Conservation (phyloP, 495 filamentous ascomycete species). For the Penicillium angulare region DNA sequence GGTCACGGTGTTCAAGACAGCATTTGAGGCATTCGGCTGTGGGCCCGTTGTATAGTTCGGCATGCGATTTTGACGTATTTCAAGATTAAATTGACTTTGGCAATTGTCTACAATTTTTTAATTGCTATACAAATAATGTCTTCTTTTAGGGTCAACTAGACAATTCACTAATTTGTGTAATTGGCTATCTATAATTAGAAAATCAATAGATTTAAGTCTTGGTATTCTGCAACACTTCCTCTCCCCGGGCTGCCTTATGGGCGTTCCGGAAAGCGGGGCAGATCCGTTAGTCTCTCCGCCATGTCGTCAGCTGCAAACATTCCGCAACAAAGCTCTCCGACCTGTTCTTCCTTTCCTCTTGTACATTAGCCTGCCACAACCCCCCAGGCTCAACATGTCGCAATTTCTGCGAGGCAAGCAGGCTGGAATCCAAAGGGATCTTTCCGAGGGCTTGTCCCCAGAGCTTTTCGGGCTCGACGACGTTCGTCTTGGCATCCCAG, state of each 20-base stretch:
- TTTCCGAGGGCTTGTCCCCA: conserved; percentile 74
- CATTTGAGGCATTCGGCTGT: background rate
- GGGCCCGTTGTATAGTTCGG: background rate
- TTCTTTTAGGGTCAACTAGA: too few species aligned
- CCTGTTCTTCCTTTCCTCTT: conserved; percentile 17
- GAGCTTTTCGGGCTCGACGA: conserved; percentile 81
- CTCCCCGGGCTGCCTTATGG: too few species aligned
- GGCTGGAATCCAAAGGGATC: conserved; percentile 84
- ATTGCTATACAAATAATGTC: too few species aligned
- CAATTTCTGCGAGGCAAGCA: conserved; percentile 90
- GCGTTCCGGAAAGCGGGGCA: conserved; percentile 19
- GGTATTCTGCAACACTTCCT: too few species aligned
- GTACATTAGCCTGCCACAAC: conserved; percentile 3
- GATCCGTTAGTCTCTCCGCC: conserved; percentile 32
- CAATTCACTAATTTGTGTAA: too few species aligned
- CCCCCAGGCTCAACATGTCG: conserved; percentile 54
- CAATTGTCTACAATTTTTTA: too few species aligned
- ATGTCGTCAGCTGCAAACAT: conserved; percentile 25
- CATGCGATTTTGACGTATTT: background rate
- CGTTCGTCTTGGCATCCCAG: conserved; percentile 45
- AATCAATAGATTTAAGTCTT: too few species aligned
- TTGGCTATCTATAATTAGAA: too few species aligned
- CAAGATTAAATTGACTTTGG: background rate
- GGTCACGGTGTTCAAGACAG: too few species aligned
- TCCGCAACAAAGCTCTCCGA: conserved; percentile 16